Evolutionary conservation across 495 filamentous ascomycete genomes (phyloP), one percentile per base, ranked within the genome.

Genomic region (Trichoderma gamsii): DNA sequence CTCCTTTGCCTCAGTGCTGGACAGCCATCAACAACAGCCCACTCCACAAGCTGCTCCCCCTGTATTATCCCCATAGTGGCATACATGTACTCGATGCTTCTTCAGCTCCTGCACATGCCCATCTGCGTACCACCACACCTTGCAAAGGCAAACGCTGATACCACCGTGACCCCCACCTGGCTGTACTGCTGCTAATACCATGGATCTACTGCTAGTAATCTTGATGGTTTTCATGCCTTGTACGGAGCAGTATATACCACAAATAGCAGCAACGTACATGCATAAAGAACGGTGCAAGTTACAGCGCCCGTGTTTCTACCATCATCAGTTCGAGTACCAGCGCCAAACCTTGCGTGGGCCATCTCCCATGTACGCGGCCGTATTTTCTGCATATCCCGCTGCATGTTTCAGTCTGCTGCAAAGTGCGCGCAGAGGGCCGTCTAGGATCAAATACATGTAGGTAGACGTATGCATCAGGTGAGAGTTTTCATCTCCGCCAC

Each of bases 51-150:
- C 29, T 32, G 9, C 0, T 49, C 13, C 13, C 12, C n/a, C 51
- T 59, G 44, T 23, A 52, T 4, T 25, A 21, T 52, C 6, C 49
- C 25, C 21, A 3, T 23, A 52, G 16, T 23, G 21, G 9, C 56
- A 27, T 49, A 9, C 15, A 61, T 61, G 25, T n/a, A 6, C 23
- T 29, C 29, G 56, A 61, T 13, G 56, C 25, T 35, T 52, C 52
- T 61, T 61, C 56, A 61, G 56, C 56, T 61, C 25, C 56, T 61
- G 56, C 56, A 29, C 25, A 32, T 61, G 18, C 56, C 56, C 56
- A 61, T 61, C 56, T 25, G 56, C 56, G 56, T 61, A 18, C 56
- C 56, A 32, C 56, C 56, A 13, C 23, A 29, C 56, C 56, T 25
- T 18, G 23, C 4, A 27, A 61, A 18, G 56, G 56, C 56, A 61